phyloP scores from a whole-genome alignment of 345 rosid species.

The Eutrema heterophyllum region DNA sequence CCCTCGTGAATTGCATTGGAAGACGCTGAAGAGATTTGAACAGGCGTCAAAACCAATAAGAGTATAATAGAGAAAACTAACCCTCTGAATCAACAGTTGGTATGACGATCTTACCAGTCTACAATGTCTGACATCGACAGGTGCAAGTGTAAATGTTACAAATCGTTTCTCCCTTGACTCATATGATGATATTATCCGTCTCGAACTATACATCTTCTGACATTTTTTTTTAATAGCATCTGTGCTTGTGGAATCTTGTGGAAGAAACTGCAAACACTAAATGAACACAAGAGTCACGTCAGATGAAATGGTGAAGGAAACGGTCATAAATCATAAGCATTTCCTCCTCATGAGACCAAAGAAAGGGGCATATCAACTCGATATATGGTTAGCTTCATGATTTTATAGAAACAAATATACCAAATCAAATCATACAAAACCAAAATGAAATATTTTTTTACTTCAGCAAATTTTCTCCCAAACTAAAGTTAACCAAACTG shows the following conservation, averaged over 20 bases:
- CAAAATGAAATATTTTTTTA: neutral
- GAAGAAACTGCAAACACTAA: neutral
- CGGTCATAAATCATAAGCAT: neutral
- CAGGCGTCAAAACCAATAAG: neutral
- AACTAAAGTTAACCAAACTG: neutral
- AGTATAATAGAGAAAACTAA: neutral
- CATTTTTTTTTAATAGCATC: neutral
- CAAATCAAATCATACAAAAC: neutral
- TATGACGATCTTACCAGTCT: constrained; percentile 1
- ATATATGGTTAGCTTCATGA: neutral
- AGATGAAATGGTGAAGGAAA: neutral
- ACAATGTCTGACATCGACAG: constrained; percentile 19
- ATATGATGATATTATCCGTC: neutral
- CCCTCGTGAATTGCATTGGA: constrained; percentile 14
- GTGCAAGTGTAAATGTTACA: constrained; percentile 6
- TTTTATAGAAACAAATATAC: neutral
- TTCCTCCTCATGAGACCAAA: neutral
- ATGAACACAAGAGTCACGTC: neutral
- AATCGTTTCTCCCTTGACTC: neutral
- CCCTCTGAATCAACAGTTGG: neutral
- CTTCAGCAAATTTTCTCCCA: neutral
- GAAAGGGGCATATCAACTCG: neutral
- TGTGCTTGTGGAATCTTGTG: neutral
- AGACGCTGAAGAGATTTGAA: neutral
- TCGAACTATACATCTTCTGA: neutral